Percentiles rank a stretch among this genome's conserved stretches.
phyloP scores from a whole-genome alignment of 129 eudicot species.

The Deinandra increscens region DNA sequence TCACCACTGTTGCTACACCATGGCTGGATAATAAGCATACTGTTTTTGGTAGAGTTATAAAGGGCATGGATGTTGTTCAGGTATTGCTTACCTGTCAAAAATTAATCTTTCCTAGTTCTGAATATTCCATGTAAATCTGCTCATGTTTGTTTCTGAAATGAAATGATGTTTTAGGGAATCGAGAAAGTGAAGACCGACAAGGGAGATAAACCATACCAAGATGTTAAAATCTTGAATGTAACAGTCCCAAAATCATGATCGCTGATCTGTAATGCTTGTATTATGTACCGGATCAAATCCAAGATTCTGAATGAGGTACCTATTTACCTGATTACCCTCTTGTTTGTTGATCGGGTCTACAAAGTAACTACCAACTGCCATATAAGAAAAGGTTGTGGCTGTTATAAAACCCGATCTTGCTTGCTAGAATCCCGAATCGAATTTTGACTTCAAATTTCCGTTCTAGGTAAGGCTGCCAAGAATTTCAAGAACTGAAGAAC shows the following conservation, averaged over 20 bases:
- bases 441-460: neutral
- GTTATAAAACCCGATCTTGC: neutral
- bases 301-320: slow-evolving; percentile 21
- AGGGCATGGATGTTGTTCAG: slow-evolving; percentile 99
- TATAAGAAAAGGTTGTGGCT: neutral
- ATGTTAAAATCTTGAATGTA: slow-evolving; percentile 85
- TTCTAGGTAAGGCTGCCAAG: slow-evolving; percentile 17
- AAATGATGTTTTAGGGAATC: slow-evolving; percentile 46
- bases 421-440: neutral
- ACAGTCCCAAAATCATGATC: slow-evolving; percentile 76
- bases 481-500: slow-evolving; percentile 9
- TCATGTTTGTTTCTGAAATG: neutral
- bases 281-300: slow-evolving; percentile 10
- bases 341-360: neutral
- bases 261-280: slow-evolving; percentile 3
- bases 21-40: slow-evolving; percentile 99
- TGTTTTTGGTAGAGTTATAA: slow-evolving; percentile 95
- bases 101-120: neutral
- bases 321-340: neutral
- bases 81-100: slow-evolving; percentile 35
- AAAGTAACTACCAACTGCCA: neutral
- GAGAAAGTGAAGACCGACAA: slow-evolving; percentile 98
- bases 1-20: slow-evolving; percentile 98
- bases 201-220: slow-evolving; percentile 88
- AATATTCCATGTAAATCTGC: neutral